Percentiles rank a stretch among this genome's conserved stretches.
phyloP scores from a whole-genome alignment of 2,329 filamentous ascomycete species.

The Dichotomopilus funicola region DNA sequence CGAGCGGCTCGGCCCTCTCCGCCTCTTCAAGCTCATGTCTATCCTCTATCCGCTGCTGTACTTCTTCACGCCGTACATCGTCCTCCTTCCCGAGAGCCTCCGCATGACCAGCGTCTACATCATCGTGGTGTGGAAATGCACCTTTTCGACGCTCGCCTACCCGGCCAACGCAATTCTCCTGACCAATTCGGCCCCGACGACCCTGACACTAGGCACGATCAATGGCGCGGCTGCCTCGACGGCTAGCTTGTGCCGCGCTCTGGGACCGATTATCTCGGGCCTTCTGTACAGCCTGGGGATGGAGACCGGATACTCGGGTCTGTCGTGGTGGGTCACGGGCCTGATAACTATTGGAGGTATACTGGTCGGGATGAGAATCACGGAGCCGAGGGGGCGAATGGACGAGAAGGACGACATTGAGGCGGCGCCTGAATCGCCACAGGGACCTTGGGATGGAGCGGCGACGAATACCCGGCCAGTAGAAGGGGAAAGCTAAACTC shows the following conservation, averaged over 20 bases:
- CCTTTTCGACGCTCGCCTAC: constrained; percentile 84
- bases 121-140: constrained; percentile 85
- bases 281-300: constrained; percentile 77
- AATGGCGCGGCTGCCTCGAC: constrained; percentile 90
- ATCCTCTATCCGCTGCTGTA: constrained; percentile 84
- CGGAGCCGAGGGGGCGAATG: constrained; percentile 49
- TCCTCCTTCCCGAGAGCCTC: constrained; percentile 66
- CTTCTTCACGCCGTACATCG: constrained; percentile 79
- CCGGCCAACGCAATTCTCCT: constrained; percentile 85
- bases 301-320: constrained; percentile 71
- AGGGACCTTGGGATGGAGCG: background rate
- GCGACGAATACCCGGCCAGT: background rate
- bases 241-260: constrained; percentile 79
- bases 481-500: background rate
- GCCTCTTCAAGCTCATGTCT: constrained; percentile 75
- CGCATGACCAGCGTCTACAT: constrained; percentile 70
- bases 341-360: constrained; percentile 69
- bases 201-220: constrained; percentile 79
- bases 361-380: constrained; percentile 67
- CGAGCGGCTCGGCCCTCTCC: constrained; percentile 67
- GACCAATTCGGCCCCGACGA: constrained; percentile 79
- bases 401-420: constrained; percentile 32
- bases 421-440: background rate
- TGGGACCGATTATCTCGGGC: constrained; percentile 84
- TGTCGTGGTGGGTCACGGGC: constrained; percentile 90